Percentiles rank a stretch among this genome's conserved stretches.
Conservation (phyloP, 495 filamentous ascomycete species). For the Neurospora sp. region DNA sequence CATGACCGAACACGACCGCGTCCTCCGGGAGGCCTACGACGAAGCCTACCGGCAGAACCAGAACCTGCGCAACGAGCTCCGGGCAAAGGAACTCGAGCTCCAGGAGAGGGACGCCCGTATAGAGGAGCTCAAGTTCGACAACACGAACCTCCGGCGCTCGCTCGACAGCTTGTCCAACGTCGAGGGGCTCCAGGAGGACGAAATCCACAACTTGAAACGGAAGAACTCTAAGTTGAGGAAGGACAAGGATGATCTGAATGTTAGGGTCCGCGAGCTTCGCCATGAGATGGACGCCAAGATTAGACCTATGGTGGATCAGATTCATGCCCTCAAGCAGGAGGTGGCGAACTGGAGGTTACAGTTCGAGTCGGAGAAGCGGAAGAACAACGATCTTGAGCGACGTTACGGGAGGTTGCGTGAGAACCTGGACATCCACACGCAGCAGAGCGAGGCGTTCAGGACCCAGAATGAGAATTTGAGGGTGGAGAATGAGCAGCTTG, state of each 20-base stretch:
- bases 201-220: conserved; percentile 8
- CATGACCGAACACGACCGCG: conserved; percentile 12
- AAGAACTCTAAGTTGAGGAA: conserved; percentile 11
- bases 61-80: conserved; percentile 7
- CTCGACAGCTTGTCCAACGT: conserved; percentile 11
- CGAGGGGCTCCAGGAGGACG: conserved; percentile 9
- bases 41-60: conserved; percentile 14
- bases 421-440: conserved; percentile 1
- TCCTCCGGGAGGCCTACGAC: conserved; percentile 6
- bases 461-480: not conserved
- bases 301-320: not conserved
- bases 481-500: not conserved
- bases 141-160: conserved; percentile 16
- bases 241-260: conserved; percentile 10
- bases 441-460: conserved; percentile 9
- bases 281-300: conserved; percentile 3
- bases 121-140: conserved; percentile 13
- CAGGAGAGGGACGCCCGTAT: conserved; percentile 1
- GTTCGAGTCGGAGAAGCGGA: conserved; percentile 5
- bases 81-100: conserved; percentile 4
- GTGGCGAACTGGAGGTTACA: conserved; percentile 7
- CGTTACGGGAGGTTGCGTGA: conserved; percentile 3
- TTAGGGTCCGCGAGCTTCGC: conserved; percentile 4
- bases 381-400: conserved; percentile 4
- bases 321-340: conserved; percentile 6